phyloP scores from a whole-genome alignment of 768 basidiomycete genomes.

The Boletus barrowsii region DNA sequence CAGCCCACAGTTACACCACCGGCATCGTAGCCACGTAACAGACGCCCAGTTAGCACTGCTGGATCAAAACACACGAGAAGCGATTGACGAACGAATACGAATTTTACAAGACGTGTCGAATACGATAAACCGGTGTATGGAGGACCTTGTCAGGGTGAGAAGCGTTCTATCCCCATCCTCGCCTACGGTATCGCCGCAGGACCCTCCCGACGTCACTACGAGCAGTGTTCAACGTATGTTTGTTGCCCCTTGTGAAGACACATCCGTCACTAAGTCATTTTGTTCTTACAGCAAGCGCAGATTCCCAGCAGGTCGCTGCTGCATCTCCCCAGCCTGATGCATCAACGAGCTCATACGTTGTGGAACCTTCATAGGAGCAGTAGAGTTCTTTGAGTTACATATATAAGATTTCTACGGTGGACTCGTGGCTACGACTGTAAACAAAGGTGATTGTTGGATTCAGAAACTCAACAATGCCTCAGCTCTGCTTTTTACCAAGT shows the following conservation, averaged over 20 bases:
- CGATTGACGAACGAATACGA: conserved; percentile 80
- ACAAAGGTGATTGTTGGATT: not conserved
- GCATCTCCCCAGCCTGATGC: not conserved
- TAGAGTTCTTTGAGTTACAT: not conserved
- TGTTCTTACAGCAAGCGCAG: not conserved
- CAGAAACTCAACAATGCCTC: conserved; percentile 34
- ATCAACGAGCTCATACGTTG: not conserved
- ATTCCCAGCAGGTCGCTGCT: not conserved
- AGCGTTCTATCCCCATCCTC: conserved; percentile 58
- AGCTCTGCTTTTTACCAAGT: conserved; percentile 53
- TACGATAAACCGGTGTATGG: conserved; percentile 69
- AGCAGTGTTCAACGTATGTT: conserved; percentile 14
- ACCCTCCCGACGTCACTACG: conserved; percentile 11
- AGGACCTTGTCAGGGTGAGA: conserved; percentile 73
- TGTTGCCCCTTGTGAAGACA: not conserved
- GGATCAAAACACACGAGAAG: conserved; percentile 69
- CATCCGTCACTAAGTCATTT: not conserved
- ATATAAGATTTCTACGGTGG: not conserved
- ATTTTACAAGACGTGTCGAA: conserved; percentile 76
- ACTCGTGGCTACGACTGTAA: not conserved
- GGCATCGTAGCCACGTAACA: conserved; percentile 3
- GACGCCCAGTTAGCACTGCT: conserved; percentile 63
- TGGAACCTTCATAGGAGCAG: conserved; percentile 2
- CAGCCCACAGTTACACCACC: conserved; percentile 36
- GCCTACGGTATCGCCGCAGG: conserved; percentile 7